Conservation (phyloP, 2,329 filamentous ascomycete species). For the Alternaria sp. region DNA sequence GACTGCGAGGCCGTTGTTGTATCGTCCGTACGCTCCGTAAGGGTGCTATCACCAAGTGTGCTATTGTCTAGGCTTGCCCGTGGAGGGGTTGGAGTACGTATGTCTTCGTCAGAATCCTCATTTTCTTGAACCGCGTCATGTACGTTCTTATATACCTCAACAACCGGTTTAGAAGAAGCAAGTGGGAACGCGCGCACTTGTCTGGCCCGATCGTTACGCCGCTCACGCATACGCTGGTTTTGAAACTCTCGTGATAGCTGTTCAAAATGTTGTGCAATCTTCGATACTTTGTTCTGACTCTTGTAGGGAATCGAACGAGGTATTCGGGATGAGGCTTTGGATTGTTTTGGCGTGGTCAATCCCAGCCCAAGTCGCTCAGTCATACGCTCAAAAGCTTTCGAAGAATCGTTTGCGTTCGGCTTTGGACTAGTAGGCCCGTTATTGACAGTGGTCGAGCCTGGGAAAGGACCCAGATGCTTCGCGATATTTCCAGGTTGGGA, state of each 20-base stretch:
- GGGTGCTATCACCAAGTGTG: conserved; percentile 47
- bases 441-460: conserved; percentile 27
- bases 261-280: conserved; percentile 94
- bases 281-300: conserved; percentile 78
- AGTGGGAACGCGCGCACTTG: conserved; percentile 85
- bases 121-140: conserved; percentile 90
- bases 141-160: conserved; percentile 94
- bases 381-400: conserved; percentile 70
- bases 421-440: conserved; percentile 34
- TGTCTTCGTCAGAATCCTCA: conserved; percentile 71
- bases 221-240: conserved; percentile 88
- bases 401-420: conserved; percentile 44
- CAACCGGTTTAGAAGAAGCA: conserved; percentile 92
- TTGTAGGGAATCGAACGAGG: conserved; percentile 77
- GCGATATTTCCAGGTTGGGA: conserved; percentile 47
- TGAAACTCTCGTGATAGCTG: conserved; percentile 96
- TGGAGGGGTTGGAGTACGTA: conserved; percentile 46
- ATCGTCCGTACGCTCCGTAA: conserved; percentile 45
- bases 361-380: conserved; percentile 75
- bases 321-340: conserved; percentile 75
- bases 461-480: conserved; percentile 32
- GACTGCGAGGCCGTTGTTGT: conserved; percentile 46
- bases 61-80: conserved; percentile 49
- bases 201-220: conserved; percentile 79
- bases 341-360: conserved; percentile 64